Evolutionary conservation across 148 eudicot genomes (phyloP), one percentile per base, ranked within the genome.

Genomic region (Mesembryanthemum crystallinum): DNA sequence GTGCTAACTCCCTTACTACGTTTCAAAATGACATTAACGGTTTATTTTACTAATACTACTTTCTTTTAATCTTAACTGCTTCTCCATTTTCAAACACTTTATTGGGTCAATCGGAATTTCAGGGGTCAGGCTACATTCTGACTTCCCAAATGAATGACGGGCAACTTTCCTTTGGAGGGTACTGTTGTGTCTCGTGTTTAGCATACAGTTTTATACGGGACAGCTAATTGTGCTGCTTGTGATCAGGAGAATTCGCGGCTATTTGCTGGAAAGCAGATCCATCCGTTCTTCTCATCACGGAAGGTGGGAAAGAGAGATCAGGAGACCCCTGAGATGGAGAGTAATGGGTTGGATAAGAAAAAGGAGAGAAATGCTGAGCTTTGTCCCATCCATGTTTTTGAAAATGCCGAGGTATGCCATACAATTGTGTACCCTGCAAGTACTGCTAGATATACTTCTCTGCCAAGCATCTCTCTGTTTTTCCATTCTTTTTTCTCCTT

Each of bases 321-420:
- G 81, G 89, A 85, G 73, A 73, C 64, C 32, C 68, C 37, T 77
- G 84, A 80, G 75, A 66, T 54, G 74, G 92, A 86, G 81, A 78
- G 33, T 63, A 78, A 79, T 47, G 85, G 77, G 71, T 79, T 80
- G 29, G 54, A 60, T 67, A 82, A 77, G 82, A 74, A 81, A 76
- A 83, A 87, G 71, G 87, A 82, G 35, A 84, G 72, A 76, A 66
- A 80, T 75, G 75, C 70, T 37, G 75, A 77, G 63, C 76, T 87
- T 77, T 83, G 83, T 66, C 98, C 96, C 77, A 84, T 95, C 82
- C 98, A 95, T 73, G 94, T 95, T 63, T 86, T 88, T 88, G 98
- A 90, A 75, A 76, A 79, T 67, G 80, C 63, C 58, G 83, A 87
- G 97, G 98, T 95, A 24, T 47, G 73, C 27, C 3, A 43, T 33